phyloP scores from a whole-genome alignment of 2,329 filamentous ascomycete genomes.

The Parastagonospora avenae region DNA sequence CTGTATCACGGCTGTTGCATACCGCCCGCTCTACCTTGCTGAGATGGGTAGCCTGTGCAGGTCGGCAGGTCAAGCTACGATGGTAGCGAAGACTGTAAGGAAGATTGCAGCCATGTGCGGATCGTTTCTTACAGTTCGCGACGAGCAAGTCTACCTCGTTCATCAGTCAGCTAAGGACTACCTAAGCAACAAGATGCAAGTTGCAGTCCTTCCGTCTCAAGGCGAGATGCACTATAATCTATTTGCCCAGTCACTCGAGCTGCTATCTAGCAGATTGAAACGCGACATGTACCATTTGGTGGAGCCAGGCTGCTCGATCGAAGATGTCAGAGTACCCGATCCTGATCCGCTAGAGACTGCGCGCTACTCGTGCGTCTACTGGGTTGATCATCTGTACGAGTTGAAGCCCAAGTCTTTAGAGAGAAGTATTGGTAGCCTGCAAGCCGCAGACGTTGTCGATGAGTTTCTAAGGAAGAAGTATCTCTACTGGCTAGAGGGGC shows the following conservation, averaged over 20 bases:
- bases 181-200: slow-evolving; percentile 28
- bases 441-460: slow-evolving; percentile 4
- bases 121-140: slow-evolving; percentile 48
- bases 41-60: slow-evolving; percentile 11
- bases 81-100: slow-evolving; percentile 2
- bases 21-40: slow-evolving; percentile 15
- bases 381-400: slow-evolving; percentile 42
- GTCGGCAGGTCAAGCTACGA: neutral
- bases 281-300: slow-evolving; percentile 32
- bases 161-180: slow-evolving; percentile 53
- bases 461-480: slow-evolving; percentile 9
- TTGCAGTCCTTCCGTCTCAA: slow-evolving; percentile 33
- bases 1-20: slow-evolving; percentile 23
- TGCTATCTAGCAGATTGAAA: slow-evolving; percentile 19
- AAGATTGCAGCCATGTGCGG: slow-evolving; percentile 34
- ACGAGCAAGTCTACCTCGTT: slow-evolving; percentile 12
- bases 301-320: slow-evolving; percentile 17
- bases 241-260: slow-evolving; percentile 37
- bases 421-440: neutral
- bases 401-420: slow-evolving; percentile 5
- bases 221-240: slow-evolving; percentile 11
- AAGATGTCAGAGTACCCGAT: slow-evolving; percentile 21
- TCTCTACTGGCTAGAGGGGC: slow-evolving; percentile 15
- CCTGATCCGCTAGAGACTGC: slow-evolving; percentile 31
- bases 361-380: slow-evolving; percentile 39